Evolutionary conservation across 2,329 filamentous ascomycete genomes (phyloP).

Genomic region (Pseudogymnoascus destructans): DNA sequence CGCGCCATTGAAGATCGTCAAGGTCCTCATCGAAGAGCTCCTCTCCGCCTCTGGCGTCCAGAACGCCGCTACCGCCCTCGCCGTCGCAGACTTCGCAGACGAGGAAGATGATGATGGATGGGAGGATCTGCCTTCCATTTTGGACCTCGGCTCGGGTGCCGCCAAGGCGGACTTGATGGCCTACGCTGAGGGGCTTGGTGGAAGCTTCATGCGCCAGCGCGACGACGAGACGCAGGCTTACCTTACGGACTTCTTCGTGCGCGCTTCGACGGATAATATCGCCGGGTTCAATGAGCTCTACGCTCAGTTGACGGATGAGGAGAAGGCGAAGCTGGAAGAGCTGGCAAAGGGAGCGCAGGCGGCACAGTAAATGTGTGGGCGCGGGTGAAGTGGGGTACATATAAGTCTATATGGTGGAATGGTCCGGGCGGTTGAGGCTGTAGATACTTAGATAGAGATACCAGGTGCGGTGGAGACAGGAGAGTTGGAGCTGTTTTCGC

Average conservation of each 20-base stretch:
- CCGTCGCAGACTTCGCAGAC: conserved; percentile 43
- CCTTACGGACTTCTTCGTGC: conserved; percentile 67
- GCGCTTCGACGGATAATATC: conserved; percentile 25
- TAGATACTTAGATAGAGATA: conserved; percentile 4
- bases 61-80: conserved; percentile 42
- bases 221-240: conserved; percentile 88
- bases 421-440: background rate
- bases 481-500: conserved; percentile 3
- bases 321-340: conserved; percentile 35
- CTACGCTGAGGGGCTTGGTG: conserved; percentile 46
- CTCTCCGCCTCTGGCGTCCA: conserved; percentile 61
- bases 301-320: conserved; percentile 26
- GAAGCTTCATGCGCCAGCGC: conserved; percentile 45
- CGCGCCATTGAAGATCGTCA: conserved; percentile 87
- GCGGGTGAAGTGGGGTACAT: background rate
- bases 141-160: conserved; percentile 61
- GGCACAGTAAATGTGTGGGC: background rate
- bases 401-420: background rate
- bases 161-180: conserved; percentile 72
- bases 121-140: conserved; percentile 63
- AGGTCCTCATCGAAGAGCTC: conserved; percentile 87
- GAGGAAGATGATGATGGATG: conserved; percentile 70
- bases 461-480: background rate
- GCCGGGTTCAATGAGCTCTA: conserved; percentile 29
- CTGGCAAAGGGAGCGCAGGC: conserved; percentile 20